These are phyloP conservation scores for Arachis monticola DNA, from an alignment of 331 rosid genomes.

Conservation along the genomic window DNA sequence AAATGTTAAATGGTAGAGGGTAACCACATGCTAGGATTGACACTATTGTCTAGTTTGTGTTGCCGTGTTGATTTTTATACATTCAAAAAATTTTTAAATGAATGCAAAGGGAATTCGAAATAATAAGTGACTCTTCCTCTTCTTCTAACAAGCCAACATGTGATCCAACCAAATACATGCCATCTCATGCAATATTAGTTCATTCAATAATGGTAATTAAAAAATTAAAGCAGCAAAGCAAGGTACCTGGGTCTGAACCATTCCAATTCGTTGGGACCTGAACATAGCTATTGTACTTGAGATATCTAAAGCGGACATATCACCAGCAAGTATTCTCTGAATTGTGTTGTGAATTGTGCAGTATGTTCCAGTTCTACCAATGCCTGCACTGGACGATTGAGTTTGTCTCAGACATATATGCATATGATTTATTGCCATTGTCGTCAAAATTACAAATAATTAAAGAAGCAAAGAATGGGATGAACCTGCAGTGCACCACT, in stretches of 20 bases:
- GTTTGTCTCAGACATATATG: conserved; percentile 55
- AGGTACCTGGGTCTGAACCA: conserved; percentile 93
- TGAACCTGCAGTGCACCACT: conserved; percentile 96
- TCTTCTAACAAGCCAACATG: conserved; percentile 23
- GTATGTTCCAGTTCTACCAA: conserved; percentile 97
- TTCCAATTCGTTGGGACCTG: conserved; percentile 96
- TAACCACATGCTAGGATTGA: too few species aligned
- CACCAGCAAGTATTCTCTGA: conserved; percentile 91
- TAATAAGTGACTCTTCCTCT: background rate
- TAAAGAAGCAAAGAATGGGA: conserved; percentile 39
- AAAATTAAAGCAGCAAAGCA: conserved; percentile 24
- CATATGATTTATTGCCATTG: conserved; percentile 14
- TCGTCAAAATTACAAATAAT: background rate
- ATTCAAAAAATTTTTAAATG: too few species aligned
- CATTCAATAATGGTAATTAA: conserved; percentile 17
- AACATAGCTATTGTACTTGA: conserved; percentile 67
- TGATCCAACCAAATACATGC: conserved; percentile 3
- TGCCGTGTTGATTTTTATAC: too few species aligned
- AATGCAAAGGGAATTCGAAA: too few species aligned
- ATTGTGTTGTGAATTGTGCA: conserved; percentile 87
- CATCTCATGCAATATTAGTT: conserved; percentile 34
- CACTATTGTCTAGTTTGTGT: too few species aligned
- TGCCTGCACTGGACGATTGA: conserved; percentile 90
- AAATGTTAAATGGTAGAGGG: too few species aligned
- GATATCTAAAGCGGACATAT: conserved; percentile 85